Evolutionary conservation across 2,329 filamentous ascomycete genomes (phyloP).

Genomic region (Fusarium sp.): DNA sequence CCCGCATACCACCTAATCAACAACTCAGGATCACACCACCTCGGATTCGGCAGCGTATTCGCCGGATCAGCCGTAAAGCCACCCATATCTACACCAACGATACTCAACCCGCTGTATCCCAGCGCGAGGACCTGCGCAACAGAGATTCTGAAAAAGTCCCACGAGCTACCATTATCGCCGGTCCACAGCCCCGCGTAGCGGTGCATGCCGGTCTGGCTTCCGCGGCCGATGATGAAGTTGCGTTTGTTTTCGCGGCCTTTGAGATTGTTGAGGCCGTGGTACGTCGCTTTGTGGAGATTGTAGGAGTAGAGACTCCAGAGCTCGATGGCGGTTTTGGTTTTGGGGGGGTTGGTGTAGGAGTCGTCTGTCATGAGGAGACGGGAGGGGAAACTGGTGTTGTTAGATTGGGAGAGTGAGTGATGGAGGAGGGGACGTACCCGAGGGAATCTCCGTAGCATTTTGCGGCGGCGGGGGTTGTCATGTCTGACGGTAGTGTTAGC

Average conservation of each 20-base stretch:
- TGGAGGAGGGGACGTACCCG: not conserved
- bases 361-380: not conserved
- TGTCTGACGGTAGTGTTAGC: not conserved
- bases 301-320: not conserved
- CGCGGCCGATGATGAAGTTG: conserved; percentile 1
- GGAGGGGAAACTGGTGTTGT: not conserved
- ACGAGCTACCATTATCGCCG: not conserved
- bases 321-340: not conserved
- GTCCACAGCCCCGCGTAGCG: not conserved
- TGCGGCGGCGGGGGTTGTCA: not conserved
- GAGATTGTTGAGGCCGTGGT: not conserved
- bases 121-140: not conserved
- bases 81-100: not conserved
- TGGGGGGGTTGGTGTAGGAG: not conserved
- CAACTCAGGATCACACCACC: not conserved
- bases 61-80: not conserved
- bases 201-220: not conserved
- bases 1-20: not conserved
- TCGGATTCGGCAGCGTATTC: not conserved
- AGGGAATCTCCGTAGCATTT: not conserved
- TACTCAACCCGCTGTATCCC: not conserved
- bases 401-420: not conserved
- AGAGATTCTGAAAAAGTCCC: conserved; percentile 1
- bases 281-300: not conserved
- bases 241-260: not conserved